Evolutionary conservation across 2,329 filamentous ascomycete species (phyloP).

Genomic region (Stylonectria norvegica): DNA sequence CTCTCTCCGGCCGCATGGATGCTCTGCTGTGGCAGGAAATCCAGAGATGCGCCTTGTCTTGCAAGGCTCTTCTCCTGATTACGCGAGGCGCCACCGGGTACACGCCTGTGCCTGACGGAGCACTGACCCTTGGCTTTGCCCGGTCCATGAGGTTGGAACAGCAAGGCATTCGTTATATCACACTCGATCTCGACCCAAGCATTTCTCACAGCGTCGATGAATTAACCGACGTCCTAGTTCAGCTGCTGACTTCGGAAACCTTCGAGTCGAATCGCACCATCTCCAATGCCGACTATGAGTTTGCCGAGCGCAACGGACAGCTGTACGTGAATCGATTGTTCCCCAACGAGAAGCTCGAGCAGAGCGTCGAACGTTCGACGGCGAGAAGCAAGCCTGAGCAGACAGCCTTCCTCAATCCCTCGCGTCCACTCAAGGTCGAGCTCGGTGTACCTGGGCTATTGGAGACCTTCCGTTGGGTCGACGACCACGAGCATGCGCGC

Average conservation of each 20-base stretch:
- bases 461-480: constrained; percentile 6
- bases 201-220: not conserved
- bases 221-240: not conserved
- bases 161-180: not conserved
- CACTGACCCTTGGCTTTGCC: not conserved
- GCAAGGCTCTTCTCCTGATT: not conserved
- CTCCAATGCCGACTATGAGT: not conserved
- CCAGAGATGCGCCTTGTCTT: not conserved
- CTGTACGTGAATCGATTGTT: not conserved
- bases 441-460: constrained; percentile 11
- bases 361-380: not conserved
- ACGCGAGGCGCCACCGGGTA: not conserved
- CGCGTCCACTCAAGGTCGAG: constrained; percentile 5
- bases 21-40: not conserved
- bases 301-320: not conserved
- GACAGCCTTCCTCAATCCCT: not conserved
- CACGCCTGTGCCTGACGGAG: not conserved
- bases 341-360: not conserved
- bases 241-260: not conserved
- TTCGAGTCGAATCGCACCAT: not conserved
- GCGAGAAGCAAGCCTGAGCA: not conserved
- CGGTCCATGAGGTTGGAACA: not conserved
- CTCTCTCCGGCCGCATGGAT: not conserved
- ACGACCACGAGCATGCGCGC: constrained; percentile 8
- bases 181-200: not conserved